Evolutionary conservation across 1,284 basidiomycete species (phyloP), one percentile per base, ranked within the genome.

Genomic region (Blastosporella zonata): DNA sequence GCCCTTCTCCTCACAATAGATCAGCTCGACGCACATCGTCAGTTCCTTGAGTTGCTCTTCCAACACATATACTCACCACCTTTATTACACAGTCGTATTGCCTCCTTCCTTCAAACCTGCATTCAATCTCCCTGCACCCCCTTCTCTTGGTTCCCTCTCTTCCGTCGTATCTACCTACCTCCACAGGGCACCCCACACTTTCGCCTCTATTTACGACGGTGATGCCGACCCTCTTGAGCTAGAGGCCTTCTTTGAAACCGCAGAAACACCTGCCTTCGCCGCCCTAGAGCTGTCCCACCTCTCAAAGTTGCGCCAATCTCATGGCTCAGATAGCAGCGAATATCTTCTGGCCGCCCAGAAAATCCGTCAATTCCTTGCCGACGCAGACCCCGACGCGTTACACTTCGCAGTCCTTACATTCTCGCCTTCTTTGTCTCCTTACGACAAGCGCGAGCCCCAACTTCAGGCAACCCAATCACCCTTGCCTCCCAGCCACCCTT

Each of bases 251-350:
- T 62, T 84, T 36, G 74, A 82, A 31, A 59, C 68, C 12, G 60
- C 73, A 31, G 68, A 69, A 31, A 57, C 57, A 18, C 61, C 73
- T 45, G 61, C 65, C 10, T 90, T 90, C 55, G 83, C 79, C 20
- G 81, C 82, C 2, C 67, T 87, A 44, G 78, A 84, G 53, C 59
- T 88, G 33, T 69, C 67, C 0, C 70, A 70, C n/a, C 67, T 88
- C 6, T 56, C 70, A 12, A 63, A 72, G 17, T 64, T 85, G 35
- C 75, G 75, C 25, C 56, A 65, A 17, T 63, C 64, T 15, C 69
- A 75, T 54, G 84, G 81, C 5, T 54, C 59, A 22, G 63, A 68
- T 3, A 84, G 83, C 62, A 73, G 78, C 46, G 72, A 81, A 53
- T 87, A 86, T 62, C 50, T 53, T 6, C 56, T 68, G 22, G 78